Evolutionary conservation across 2,329 filamentous ascomycete genomes (phyloP).

Genomic region (Arthroderma sp.): DNA sequence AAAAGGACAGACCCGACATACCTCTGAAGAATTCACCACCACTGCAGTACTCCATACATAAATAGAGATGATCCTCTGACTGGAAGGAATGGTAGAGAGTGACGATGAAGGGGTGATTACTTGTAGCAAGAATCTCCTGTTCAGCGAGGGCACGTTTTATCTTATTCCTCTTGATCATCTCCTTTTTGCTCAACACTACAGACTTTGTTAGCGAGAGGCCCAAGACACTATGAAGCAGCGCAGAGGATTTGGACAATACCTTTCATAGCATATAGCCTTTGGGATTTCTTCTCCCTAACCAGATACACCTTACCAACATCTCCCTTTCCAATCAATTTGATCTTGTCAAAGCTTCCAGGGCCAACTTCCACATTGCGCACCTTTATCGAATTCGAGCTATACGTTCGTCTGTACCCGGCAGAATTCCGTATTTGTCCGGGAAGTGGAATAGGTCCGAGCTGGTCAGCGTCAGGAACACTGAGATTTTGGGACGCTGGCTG

Average conservation of each 20-base stretch:
- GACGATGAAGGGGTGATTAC: slow-evolving; percentile 98
- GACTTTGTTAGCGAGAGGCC: not conserved
- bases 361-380: slow-evolving; percentile 93
- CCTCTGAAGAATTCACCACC: slow-evolving; percentile 92
- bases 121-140: slow-evolving; percentile 94
- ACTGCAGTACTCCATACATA: slow-evolving; percentile 99
- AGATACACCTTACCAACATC: slow-evolving; percentile 98
- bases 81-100: slow-evolving; percentile 98
- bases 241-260: slow-evolving; percentile 42
- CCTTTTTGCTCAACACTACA: slow-evolving; percentile 92
- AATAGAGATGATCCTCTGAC: slow-evolving; percentile 92
- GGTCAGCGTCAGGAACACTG: slow-evolving; percentile 26
- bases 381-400: slow-evolving; percentile 99
- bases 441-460: slow-evolving; percentile 53
- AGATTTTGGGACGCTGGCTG: slow-evolving; percentile 19
- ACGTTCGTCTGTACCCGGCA: slow-evolving; percentile 79
- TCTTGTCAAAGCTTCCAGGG: slow-evolving; percentile 95
- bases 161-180: slow-evolving; percentile 99
- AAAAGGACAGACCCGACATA: slow-evolving; percentile 19
- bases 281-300: slow-evolving; percentile 95
- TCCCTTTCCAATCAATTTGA: slow-evolving; percentile 97
- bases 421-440: slow-evolving; percentile 53
- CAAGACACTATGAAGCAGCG: slow-evolving; percentile 10
- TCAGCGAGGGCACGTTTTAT: slow-evolving; percentile 97
- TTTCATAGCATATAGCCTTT: slow-evolving; percentile 94